These are phyloP conservation scores for Lecanicillium sp. DNA, from an alignment of 2,329 filamentous ascomycete species.

Conservation along the genomic window DNA sequence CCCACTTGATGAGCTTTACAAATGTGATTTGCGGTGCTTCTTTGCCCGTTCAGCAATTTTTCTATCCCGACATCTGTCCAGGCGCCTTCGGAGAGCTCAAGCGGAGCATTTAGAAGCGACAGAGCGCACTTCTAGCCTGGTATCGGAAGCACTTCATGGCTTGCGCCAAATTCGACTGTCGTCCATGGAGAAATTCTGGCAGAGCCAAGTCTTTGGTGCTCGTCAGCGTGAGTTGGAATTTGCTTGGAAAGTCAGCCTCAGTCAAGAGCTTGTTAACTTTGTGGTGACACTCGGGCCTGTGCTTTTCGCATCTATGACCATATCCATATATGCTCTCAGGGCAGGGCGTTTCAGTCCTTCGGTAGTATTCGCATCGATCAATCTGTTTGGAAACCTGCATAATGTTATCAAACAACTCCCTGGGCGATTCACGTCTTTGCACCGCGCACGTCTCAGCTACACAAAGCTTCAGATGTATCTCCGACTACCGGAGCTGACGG, in stretches of 20 bases:
- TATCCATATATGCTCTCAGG: conserved; percentile 6
- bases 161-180: conserved; percentile 9
- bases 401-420: conserved; percentile 7
- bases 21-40: conserved; percentile 3
- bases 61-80: conserved; percentile 5
- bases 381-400: conserved; percentile 9
- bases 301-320: conserved; percentile 5
- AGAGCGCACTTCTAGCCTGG: conserved; percentile 1
- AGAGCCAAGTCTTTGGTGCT: neutral
- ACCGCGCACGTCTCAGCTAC: conserved; percentile 5
- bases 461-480: conserved; percentile 6
- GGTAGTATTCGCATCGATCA: conserved; percentile 8
- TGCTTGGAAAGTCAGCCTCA: conserved; percentile 3
- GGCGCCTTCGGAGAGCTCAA: conserved; percentile 1
- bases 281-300: conserved; percentile 6
- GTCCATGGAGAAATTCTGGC: conserved; percentile 9
- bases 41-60: conserved; percentile 1
- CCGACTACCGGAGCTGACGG: neutral
- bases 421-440: neutral
- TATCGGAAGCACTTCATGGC: conserved; percentile 8
- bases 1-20: conserved; percentile 5
- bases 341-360: conserved; percentile 7
- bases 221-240: conserved; percentile 2
- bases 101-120: neutral
- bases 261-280: conserved; percentile 4